Evolutionary conservation across 2,329 filamentous ascomycete species (phyloP), one percentile per base, ranked within the genome.

Genomic region (Coniochaeta ligniaria): DNA sequence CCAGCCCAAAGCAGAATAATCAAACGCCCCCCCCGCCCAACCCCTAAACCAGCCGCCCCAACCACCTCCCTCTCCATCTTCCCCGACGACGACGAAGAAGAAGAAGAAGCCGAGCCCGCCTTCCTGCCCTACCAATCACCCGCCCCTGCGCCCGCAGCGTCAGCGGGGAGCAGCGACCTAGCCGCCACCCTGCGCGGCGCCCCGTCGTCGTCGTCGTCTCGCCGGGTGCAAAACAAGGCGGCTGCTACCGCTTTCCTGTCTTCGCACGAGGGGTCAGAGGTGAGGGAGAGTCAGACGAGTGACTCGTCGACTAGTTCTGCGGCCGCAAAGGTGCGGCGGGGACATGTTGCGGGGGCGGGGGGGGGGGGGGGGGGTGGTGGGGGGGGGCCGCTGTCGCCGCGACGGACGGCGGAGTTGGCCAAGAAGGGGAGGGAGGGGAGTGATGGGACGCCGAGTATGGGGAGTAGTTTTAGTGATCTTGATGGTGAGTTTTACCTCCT

Each of bases 391-490:
- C 70, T 84, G n/a, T 85, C 80, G 47, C 86, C 86, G 1, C 81
- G 82, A 24, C 80, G 86, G 26, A 81, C 81, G 16, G 78, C 81
- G 7, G 87, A 89, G 67, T 68, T 87, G 57, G 77, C 81, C 2
- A 80, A 80, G 28, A 80, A 81, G 66, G 79, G 76, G 1, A 79
- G 80, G 14, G 86, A 89, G 63, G 84, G 84, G 14, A 91, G 88
- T 68, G 88, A 92, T 63, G 88, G 88, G 16, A 88, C 87, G 16
- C 89, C 88, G 1, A 92, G 89, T 67, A 92, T 92, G 86, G 89
- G 90, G 1, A 94, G 90, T 71, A 93, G 90, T 67, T 95, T 92
- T 68, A 94, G 90, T 73, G 91, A 95, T 75, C 80, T 96, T 50
- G 91, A 94, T 71, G 90, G 89, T 84, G 77, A 62, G 72, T 66